Evolutionary conservation across 169 alveolate genomes (phyloP), one percentile per base, ranked within the genome.

Genomic region (Neospora caninum): DNA sequence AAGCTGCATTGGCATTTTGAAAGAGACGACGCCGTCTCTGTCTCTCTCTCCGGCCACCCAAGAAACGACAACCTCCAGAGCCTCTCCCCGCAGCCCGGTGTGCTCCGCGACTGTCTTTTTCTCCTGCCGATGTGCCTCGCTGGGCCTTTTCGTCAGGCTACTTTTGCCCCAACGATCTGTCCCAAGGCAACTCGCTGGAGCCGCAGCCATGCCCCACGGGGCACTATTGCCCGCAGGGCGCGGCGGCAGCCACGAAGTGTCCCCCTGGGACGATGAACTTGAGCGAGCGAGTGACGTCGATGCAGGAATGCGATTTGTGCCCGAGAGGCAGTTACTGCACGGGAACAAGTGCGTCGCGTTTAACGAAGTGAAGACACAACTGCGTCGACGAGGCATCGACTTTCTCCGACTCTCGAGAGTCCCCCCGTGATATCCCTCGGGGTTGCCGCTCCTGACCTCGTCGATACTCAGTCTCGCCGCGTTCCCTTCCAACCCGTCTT

Each of bases 281-380:
- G 43, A 78, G 86, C 27, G 13, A n/a, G 45, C 9, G 54, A 10
- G 69, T 43, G 0, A 13, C 69, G 2, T 82, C 89, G 34, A 67
- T 29, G 20, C n/a, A 39, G 41, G 54, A 38, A 43, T 82, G 89
- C 64, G 34, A 25, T 9, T 67, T 38, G n/a, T 82, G 89, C 89
- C 53, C 89, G 7, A 2, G 69, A 82, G 89, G 89, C 22, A 82
- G 67, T 7, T 82, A 82, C 64, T 82, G 89, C 89, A 13, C 89
- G 13, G 89, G 67, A 36, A 6, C n/a, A 2, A 29, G 89, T 82
- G 39, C 43, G 86, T n/a, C 27, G 42, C 22, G 83, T 70, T 34
- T 13, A 9, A 70, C 36, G 25, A 34, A 6, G 9, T 22, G 13
- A 16, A 9, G 83, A 20, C n/a, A 64, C 18, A 70, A 70, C 9